Conservation (phyloP, 2,329 filamentous ascomycete species). For the Pseudofabraea citricarpa region DNA sequence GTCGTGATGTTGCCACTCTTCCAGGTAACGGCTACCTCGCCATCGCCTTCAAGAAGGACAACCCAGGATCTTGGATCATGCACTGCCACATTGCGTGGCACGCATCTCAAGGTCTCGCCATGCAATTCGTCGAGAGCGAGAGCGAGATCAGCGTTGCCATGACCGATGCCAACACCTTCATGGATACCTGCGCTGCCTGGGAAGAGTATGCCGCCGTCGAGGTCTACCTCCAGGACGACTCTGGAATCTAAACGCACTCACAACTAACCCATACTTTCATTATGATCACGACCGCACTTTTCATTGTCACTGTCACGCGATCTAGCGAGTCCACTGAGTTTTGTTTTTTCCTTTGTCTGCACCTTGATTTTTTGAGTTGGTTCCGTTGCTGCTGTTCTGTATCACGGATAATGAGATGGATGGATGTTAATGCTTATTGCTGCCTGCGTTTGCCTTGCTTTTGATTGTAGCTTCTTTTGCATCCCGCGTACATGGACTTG, state of each 20-base stretch:
- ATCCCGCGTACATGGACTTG: too few relatives aligned
- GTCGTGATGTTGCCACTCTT: slow-evolving; percentile 47
- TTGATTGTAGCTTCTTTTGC: too few relatives aligned
- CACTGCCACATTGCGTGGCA: slow-evolving; percentile 45
- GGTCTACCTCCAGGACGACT: slow-evolving; percentile 19
- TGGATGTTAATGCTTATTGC: too few relatives aligned
- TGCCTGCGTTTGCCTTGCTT: too few relatives aligned
- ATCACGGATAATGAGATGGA: too few relatives aligned
- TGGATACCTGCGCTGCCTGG: slow-evolving; percentile 20
- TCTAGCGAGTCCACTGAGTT: too few relatives aligned
- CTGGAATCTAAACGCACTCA: slow-evolving; percentile 6
- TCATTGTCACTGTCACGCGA: neutral
- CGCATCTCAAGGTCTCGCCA: slow-evolving; percentile 45
- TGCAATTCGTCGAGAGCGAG: slow-evolving; percentile 42
- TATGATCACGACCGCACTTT: too few relatives aligned
- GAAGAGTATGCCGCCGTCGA: slow-evolving; percentile 10
- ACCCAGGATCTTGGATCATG: slow-evolving; percentile 26
- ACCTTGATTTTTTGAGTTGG: too few relatives aligned
- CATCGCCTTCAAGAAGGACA: slow-evolving; percentile 27
- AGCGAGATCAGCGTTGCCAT: slow-evolving; percentile 15
- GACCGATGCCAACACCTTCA: slow-evolving; percentile 10
- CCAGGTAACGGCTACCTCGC: slow-evolving; percentile 25
- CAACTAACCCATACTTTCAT: neutral
- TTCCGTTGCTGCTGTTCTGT: too few relatives aligned
- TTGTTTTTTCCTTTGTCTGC: too few relatives aligned